phyloP scores from a whole-genome alignment of 768 basidiomycete species.

The Lyophyllum decastes region DNA sequence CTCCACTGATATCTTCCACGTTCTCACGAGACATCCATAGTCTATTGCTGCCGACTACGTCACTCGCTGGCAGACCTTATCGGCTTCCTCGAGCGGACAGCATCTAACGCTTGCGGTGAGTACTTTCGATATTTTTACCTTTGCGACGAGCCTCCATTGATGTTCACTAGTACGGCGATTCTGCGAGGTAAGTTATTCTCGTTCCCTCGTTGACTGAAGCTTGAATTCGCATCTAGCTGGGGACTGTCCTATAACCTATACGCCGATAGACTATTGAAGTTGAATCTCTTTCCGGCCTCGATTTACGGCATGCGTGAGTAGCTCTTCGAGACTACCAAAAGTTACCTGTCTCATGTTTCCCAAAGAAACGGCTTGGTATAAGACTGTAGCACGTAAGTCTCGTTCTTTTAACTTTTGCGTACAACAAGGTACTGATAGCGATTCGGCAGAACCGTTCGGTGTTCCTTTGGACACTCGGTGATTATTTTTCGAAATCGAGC shows the following conservation, averaged over 20 bases:
- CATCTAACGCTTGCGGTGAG: slow-evolving; percentile 57
- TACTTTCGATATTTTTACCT: not conserved
- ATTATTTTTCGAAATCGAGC: not conserved
- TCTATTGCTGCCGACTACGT: slow-evolving; percentile 55
- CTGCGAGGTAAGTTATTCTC: slow-evolving; percentile 35
- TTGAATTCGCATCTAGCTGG: slow-evolving; percentile 43
- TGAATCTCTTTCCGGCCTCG: slow-evolving; percentile 51
- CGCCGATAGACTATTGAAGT: slow-evolving; percentile 56
- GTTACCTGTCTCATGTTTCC: not conserved
- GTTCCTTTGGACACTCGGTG: slow-evolving; percentile 53
- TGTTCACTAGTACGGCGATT: slow-evolving; percentile 48
- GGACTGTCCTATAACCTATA: slow-evolving; percentile 65
- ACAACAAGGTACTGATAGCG: not conserved
- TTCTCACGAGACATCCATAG: slow-evolving; percentile 29
- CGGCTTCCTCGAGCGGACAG: slow-evolving; percentile 47
- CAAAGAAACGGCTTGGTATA: slow-evolving; percentile 53
- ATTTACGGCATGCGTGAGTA: slow-evolving; percentile 49
- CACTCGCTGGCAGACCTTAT: slow-evolving; percentile 50
- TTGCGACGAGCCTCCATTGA: not conserved
- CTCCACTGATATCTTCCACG: slow-evolving; percentile 4
- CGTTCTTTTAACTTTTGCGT: not conserved
- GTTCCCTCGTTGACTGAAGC: not conserved
- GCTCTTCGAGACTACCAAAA: not conserved
- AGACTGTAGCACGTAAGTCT: slow-evolving; percentile 42
- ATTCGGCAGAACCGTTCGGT: slow-evolving; percentile 39